A percentile compares a stretch with the other conserved stretches of the same genome.
Conservation (phyloP, 2,329 filamentous ascomycete genomes). For the Elsinoe batatas region DNA sequence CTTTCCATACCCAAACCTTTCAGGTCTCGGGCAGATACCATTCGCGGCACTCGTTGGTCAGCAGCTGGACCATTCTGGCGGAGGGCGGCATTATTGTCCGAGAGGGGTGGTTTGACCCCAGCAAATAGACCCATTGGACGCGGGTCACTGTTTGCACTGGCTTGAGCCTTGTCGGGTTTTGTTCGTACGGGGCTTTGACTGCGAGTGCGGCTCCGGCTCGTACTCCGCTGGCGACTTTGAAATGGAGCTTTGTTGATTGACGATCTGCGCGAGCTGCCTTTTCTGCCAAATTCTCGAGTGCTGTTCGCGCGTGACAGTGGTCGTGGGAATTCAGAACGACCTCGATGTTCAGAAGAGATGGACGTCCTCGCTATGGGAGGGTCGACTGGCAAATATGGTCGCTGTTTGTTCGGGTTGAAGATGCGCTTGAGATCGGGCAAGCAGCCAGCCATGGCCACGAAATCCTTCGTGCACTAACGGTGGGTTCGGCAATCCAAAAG, state of each 20-base stretch:
- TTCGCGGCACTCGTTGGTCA: background rate
- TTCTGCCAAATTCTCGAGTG: constrained; percentile 4
- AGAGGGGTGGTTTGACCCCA: constrained; percentile 8
- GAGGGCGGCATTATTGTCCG: background rate
- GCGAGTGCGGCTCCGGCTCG: constrained; percentile 1
- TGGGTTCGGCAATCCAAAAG: background rate
- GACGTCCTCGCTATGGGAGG: background rate
- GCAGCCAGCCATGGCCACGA: constrained; percentile 9
- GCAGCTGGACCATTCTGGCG: background rate
- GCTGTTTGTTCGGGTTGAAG: constrained; percentile 10
- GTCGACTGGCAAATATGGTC: constrained; percentile 9
- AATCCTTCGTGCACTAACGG: background rate
- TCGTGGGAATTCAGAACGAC: background rate
- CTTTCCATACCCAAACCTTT: constrained; percentile 8
- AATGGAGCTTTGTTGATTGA: background rate
- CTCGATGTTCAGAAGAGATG: constrained; percentile 1
- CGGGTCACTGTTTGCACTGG: background rate
- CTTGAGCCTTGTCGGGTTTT: constrained; percentile 1
- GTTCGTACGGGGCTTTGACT: background rate
- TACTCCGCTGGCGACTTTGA: background rate
- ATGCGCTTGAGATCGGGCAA: constrained; percentile 9
- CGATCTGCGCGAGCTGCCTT: background rate
- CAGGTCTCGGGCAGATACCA: background rate
- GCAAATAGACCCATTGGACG: constrained; percentile 12
- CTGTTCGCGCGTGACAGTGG: background rate